Base-by-base conservation (phyloP, 139 green algal species). In the Klebsormidium nitens region DNA sequence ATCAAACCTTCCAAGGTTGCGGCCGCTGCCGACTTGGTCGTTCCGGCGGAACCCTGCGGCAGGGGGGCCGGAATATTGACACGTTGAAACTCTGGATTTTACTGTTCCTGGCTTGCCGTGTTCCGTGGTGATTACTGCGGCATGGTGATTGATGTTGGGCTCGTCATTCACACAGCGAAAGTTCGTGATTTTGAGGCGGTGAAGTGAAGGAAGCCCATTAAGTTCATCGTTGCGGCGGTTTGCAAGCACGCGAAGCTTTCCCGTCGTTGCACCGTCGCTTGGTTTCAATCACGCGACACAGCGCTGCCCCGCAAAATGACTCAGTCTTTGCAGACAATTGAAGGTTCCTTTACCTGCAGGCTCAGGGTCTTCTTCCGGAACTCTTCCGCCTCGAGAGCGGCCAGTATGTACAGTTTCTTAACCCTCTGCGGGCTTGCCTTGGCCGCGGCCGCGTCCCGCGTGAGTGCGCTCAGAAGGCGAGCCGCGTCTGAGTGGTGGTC, bases 361-460 rank as follows among this genome's bases (percentile, higher is more conserved):
- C 86, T 80, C 42, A 92, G 75, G 48, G 82, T 78, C 40, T 77
- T 75, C 47, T 73, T 81, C 71, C 80, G 83, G 69, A 92, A 88
- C 8, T 76, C 2, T n/a, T 81, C 74, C 8, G 84, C 64, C 72
- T 93, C 87, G 28, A 95, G 71, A 36, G 87, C 89, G 4, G 84
- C 85, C 64, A 95, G 82, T 50, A 95, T 84, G 64, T 93, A 85
- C 49, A 95, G 81, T 83, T 93, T 90, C 82, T 95, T 95, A 2
- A 88, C 69, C 5, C 85, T 79, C 69, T 91, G 35, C 0, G 88
- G 88, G 47, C 81, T 71, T 40, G 81, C 82, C 63, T 84, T 64
- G 14, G 39, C 32, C 3, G 28, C 57, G 8, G 35, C n/a, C 23
- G 60, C 55, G 39, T 79, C 64, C 39, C 78, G 66, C 2, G 78